These are phyloP conservation scores for Actinomortierella wolfii DNA, from an alignment of 371 early-diverging fungal species.

Conservation along the genomic window DNA sequence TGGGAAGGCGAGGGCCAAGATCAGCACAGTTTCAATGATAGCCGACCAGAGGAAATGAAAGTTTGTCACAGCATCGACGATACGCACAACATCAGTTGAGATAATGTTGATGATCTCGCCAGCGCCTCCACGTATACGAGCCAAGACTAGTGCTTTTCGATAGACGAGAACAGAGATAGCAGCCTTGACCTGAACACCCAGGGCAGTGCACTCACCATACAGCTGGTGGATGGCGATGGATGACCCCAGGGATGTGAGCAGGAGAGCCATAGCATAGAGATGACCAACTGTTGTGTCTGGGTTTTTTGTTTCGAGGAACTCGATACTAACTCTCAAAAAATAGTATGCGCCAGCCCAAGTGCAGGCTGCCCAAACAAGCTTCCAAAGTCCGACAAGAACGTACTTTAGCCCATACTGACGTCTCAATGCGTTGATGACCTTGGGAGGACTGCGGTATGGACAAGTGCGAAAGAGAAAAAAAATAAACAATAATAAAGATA, in stretches of 20 bases:
- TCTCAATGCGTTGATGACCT: conserved; percentile 15
- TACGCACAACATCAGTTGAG: conserved; percentile 67
- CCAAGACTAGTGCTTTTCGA: conserved; percentile 54
- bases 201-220: conserved; percentile 55
- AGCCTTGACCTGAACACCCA: conserved; percentile 64
- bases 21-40: conserved; percentile 50
- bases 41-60: conserved; percentile 52
- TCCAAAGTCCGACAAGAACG: conserved; percentile 61
- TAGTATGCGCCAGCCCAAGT: conserved; percentile 63
- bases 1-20: conserved; percentile 53
- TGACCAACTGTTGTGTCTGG: conserved; percentile 45
- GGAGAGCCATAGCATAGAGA: conserved; percentile 54
- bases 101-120: conserved; percentile 77
- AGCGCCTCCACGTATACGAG: conserved; percentile 41
- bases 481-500: too few relatives aligned
- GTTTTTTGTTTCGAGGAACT: conserved; percentile 35
- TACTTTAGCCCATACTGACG: conserved; percentile 42
- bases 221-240: conserved; percentile 63
- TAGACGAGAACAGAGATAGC: conserved; percentile 56
- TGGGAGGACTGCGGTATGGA: neutral
- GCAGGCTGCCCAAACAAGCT: conserved; percentile 61
- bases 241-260: conserved; percentile 48
- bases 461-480: neutral
- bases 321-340: conserved; percentile 51
- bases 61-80: conserved; percentile 53